Evolutionary conservation across 345 rosid genomes (phyloP), one percentile per base, ranked within the genome.

Genomic region (Euphorbia pulcherrima): DNA sequence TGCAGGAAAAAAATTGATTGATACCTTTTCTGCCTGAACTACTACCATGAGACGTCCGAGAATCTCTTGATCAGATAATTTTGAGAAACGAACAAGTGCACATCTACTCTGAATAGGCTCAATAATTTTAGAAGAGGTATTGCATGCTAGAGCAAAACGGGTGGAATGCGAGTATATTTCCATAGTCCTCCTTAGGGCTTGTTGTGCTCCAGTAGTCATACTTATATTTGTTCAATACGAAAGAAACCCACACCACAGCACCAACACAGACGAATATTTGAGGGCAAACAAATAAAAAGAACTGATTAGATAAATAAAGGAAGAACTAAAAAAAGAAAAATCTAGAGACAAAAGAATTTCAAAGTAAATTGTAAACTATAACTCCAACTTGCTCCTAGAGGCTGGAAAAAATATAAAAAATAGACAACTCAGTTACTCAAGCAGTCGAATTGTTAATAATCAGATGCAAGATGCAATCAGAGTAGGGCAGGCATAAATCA

Each of bases 31-130:
- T 59, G 92, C 89, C 70, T 77, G 80, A 79, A 91, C 81, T 30
- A 88, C 92, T 63, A 91, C 88, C 97, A 89, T 85, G 72, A 94
- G 95, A 74, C 97, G 97, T 47, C 90, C 86, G 55, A 88, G 93
- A 68, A 94, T 88, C 86, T 94, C 89, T 77, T 87, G 89, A 73
- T 91, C 97, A 65, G 97, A 89, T 71, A 94, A 81, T 62, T 96
- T 88, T 68, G 97, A 89, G 84, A 94, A 94, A 40, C 97, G 90
- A 71, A 91, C 97, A 24, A 91, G 78, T 1, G 99, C 97, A 73
- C 99, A 91, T 87, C 99, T 82, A 77, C 99, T 94, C 87, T 94
- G 99, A 78, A 94, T 94, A 41, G 99, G 97, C 79, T 91, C 99
- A 59, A 91, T 94, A 62, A 91, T 81, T 82, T 92, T 94, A 30